These are phyloP conservation scores for Sherardia arvensis DNA, from an alignment of 257 asterid genomes.

Conservation along the genomic window DNA sequence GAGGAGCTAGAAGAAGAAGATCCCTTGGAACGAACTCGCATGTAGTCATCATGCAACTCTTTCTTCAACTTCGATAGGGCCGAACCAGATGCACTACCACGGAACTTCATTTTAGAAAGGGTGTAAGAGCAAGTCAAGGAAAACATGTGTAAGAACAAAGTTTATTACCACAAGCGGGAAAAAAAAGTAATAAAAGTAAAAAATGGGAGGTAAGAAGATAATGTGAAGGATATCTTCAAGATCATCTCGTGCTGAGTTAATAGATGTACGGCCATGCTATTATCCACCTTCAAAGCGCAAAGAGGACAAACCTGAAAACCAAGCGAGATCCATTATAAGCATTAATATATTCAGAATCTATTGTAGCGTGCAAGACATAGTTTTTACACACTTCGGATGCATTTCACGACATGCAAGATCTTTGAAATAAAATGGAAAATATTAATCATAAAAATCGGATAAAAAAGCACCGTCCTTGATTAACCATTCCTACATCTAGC, in stretches of 20 bases:
- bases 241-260: conserved; percentile 67
- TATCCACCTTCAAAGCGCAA: conserved; percentile 58
- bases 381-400: neutral
- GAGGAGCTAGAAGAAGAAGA: conserved; percentile 39
- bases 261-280: conserved; percentile 81
- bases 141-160: conserved; percentile 9
- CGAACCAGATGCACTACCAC: conserved; percentile 38
- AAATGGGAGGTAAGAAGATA: neutral
- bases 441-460: neutral
- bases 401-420: neutral
- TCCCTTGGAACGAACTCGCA: conserved; percentile 33
- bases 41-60: conserved; percentile 52
- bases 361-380: neutral
- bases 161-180: neutral
- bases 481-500: neutral
- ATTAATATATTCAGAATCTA: too few species aligned
- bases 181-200: neutral
- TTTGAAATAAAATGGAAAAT: neutral
- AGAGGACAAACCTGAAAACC: conserved; percentile 83
- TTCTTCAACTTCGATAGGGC: conserved; percentile 49
- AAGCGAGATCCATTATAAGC: conserved; percentile 14
- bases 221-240: conserved; percentile 78
- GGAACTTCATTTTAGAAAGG: conserved; percentile 58
- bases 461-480: neutral
- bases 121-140: conserved; percentile 51